Percentiles rank a stretch among this genome's conserved stretches.
phyloP scores from a whole-genome alignment of 1,139 yeast species.

The Suhomyces bokatorum region DNA sequence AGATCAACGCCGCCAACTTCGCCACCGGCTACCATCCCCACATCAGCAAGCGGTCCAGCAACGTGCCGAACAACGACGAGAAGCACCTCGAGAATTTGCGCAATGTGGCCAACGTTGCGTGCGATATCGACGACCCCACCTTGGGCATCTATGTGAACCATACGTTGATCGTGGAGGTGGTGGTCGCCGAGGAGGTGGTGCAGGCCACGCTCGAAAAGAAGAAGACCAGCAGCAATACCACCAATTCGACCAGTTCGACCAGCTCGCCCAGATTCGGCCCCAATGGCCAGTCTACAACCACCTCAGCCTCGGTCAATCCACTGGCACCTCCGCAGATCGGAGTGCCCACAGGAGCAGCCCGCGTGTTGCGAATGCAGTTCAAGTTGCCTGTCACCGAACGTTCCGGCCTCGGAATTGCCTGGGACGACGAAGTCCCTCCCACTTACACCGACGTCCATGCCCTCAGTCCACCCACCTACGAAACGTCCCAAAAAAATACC shows the following conservation, averaged over 20 bases:
- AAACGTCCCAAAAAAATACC: conserved; percentile 25
- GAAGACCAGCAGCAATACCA: conserved; percentile 13
- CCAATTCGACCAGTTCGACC: too few relatives aligned
- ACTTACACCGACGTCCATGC: conserved; percentile 83
- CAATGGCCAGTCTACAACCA: background rate
- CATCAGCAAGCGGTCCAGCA: conserved; percentile 28
- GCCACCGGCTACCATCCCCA: conserved; percentile 55
- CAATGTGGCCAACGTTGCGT: conserved; percentile 61
- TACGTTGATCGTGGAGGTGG: conserved; percentile 75
- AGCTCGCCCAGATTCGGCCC: conserved; percentile 16
- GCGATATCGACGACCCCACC: conserved; percentile 81
- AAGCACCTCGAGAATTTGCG: conserved; percentile 28
- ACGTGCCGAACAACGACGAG: conserved; percentile 27
- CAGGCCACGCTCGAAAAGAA: conserved; percentile 31
- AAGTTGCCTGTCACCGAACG: conserved; percentile 78
- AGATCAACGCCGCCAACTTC: conserved; percentile 55
- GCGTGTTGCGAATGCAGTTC: conserved; percentile 94
- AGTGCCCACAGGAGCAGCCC: conserved; percentile 90
- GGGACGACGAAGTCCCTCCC: conserved; percentile 99
- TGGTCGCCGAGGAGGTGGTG: conserved; percentile 87
- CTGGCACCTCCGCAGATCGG: conserved; percentile 45
- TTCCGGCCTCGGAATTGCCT: conserved; percentile 92
- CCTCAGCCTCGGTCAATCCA: conserved; percentile 11
- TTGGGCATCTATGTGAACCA: conserved; percentile 78
- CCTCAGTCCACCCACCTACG: conserved; percentile 82